Evolutionary conservation across 768 basidiomycete species (phyloP), one percentile per base, ranked within the genome.

Genomic region (Suillus variegatus): DNA sequence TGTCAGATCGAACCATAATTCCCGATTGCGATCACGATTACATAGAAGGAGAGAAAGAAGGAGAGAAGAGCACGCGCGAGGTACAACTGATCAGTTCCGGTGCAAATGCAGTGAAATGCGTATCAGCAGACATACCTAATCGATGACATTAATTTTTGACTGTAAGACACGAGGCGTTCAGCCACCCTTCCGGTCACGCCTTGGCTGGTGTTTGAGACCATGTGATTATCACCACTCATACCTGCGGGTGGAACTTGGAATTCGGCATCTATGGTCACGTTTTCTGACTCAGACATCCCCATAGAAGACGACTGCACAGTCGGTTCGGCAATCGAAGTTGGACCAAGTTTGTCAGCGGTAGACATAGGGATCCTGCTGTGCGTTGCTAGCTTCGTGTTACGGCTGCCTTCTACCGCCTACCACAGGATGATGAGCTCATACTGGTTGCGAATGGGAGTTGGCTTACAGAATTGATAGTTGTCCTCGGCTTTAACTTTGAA

Each of bases 151-250:
- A 84, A 64, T 63, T 78, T 79, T 73, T 86, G 79, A 64, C 82
- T 81, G 66, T 83, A 85, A 66, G 79, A 79, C 70, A 88, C 73
- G 68, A 87, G 79, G 69, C 81, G 78, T 66, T 77, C 80, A 63
- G 85, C 82, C 68, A 84, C 76, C 54, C 80, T 81, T 44, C 74
- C 75, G 62, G 73, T 69, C 47, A 66, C 62, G 66, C 62, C 65
- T 60, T 61, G 61, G 32, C 62, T 64, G 28, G 65, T 65, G 61
- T 69, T 73, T 61, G 71, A 70, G 63, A 70, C 70, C 49, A 71
- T 70, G 65, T 69, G 76, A 62, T 72, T 70, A 68, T 77, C 80
- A 51, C 69, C 67, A 73, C 74, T 67, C 60, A 58, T 32, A 54
- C 62, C 56, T 61, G 67, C 66, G 71, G 71, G 52, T 65, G 72